Conservation (phyloP, 164 flowering plant genomes). For the Sedum album region DNA sequence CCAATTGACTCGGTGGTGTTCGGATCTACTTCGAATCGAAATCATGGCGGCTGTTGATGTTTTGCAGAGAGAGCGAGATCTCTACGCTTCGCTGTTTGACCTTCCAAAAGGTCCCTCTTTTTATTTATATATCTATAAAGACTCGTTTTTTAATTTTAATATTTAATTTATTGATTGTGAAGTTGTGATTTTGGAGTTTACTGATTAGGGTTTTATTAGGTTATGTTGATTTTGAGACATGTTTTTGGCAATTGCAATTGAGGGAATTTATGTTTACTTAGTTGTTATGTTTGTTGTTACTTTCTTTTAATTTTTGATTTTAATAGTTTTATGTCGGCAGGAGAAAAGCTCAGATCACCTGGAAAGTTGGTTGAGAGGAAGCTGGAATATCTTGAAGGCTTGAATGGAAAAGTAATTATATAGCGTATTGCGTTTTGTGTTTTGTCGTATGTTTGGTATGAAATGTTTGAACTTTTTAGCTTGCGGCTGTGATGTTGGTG, state of each 20-base stretch:
- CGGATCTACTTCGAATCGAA: background rate
- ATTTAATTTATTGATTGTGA: background rate
- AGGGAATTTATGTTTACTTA: too few species aligned
- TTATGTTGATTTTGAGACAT: background rate
- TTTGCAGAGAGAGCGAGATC: constrained; percentile 8
- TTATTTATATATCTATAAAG: too few species aligned
- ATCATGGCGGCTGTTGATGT: constrained; percentile 9
- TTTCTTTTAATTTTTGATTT: background rate
- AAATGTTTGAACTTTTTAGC: too few species aligned
- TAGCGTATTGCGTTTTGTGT: background rate
- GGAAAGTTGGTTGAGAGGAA: constrained; percentile 5
- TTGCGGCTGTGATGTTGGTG: too few species aligned
- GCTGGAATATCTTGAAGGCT: constrained; percentile 8
- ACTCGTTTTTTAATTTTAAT: too few species aligned
- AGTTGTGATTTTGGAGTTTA: background rate
- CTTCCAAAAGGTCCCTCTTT: constrained; percentile 5
- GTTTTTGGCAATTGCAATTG: background rate
- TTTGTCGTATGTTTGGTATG: background rate
- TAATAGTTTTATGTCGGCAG: background rate
- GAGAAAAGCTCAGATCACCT: background rate
- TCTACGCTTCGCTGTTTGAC: constrained; percentile 1
- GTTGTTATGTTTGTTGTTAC: background rate
- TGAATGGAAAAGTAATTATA: constrained; percentile 7
- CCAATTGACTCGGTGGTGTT: background rate
- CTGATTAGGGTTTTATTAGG: background rate